Evolutionary conservation across 2,329 filamentous ascomycete genomes (phyloP).

Genomic region (Phialophora verrucosa): DNA sequence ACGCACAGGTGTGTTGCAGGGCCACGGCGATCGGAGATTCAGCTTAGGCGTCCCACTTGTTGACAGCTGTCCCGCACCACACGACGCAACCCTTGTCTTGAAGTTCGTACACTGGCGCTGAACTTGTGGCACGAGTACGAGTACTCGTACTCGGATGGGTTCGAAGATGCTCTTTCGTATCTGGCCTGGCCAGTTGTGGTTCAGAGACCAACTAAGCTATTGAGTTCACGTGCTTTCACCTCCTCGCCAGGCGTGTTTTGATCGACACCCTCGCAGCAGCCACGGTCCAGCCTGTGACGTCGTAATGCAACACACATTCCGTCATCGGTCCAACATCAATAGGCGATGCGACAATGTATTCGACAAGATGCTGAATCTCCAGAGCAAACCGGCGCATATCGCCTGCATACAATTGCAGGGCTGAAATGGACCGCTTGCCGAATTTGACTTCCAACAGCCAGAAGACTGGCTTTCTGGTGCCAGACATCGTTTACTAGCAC

Average conservation of each 20-base stretch:
- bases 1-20: not conserved
- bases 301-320: not conserved
- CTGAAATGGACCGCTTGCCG: not conserved
- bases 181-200: not conserved
- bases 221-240: not conserved
- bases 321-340: not conserved
- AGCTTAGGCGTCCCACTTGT: not conserved
- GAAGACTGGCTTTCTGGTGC: not conserved
- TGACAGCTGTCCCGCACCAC: not conserved
- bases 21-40: not conserved
- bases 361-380: not conserved
- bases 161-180: not conserved
- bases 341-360: not conserved
- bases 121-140: not conserved
- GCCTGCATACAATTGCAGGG: not conserved
- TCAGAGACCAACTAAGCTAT: not conserved
- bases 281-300: not conserved
- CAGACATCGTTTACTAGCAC: slow-evolving; percentile 21
- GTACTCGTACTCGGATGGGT: not conserved
- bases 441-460: slow-evolving; percentile 6
- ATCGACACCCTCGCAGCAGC: not conserved
- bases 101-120: not conserved
- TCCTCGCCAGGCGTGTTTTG: not conserved
- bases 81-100: not conserved
- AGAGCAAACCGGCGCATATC: not conserved